Base-by-base conservation (phyloP, 495 filamentous ascomycete species). In the Hyaloscypha bicolor region DNA sequence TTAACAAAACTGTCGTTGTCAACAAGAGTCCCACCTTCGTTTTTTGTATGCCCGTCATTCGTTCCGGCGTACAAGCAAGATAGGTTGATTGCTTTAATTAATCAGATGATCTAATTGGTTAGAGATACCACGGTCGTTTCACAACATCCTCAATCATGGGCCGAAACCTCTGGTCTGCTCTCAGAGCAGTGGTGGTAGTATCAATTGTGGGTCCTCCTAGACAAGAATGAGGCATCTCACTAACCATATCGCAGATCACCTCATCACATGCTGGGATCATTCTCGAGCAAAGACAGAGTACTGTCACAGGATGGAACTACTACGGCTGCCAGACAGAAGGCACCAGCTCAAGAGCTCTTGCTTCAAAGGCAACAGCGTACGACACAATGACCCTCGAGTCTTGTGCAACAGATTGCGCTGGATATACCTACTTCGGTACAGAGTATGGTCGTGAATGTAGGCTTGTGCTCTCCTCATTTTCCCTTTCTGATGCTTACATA, bases 361-460 rank as follows among this genome's bases (percentile, higher is more conserved):
- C 62, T 48, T 60, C 64, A 25, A 60, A 72, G 19, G 31, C 45
- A 14, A 81, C 77, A 51, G 76, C 78, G 12, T 78, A 78, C 57
- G 79, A 83, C 63, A 73, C 68, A 5, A 83, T 83, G 80, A 83
- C 82, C 0, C 68, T 85, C 14, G 81, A 85, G 67, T 71, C 68
- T 1, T 86, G 83, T 71, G 79, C 77, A 68, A 59, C 68, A 9
- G 79, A 79, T 66, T 86, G 83, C 75, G 77, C 78, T 4, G 79
- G 76, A 5, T 84, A 74, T 53, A 72, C 75, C 22, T 80, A 79
- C 62, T 83, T 74, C 67, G 83, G 79, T 8, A 78, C 78, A 14
- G 83, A 86, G 68, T 86, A 82, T 63, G 79, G 79, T 4, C 72
- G 81, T 45, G 81, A 86, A 69, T 85, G 82, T 79, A 73, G 76